phyloP scores from a whole-genome alignment of 495 filamentous ascomycete species.

The Patellaria atrata region DNA sequence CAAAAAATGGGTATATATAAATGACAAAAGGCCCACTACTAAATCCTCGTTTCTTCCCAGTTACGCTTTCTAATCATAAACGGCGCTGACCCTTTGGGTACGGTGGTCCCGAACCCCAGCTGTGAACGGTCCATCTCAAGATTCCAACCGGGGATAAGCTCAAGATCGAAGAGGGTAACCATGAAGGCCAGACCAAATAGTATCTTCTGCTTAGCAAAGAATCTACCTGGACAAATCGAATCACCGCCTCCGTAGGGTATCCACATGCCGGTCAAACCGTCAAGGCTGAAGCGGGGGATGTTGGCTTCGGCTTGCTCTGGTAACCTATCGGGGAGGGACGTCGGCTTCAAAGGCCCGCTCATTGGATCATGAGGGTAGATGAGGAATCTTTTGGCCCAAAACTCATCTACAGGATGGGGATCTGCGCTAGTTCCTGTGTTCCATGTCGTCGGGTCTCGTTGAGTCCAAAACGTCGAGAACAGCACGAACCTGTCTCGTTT shows the following conservation, averaged over 20 bases:
- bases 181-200: slow-evolving; percentile 3
- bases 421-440: not conserved
- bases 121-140: too few relatives aligned
- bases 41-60: too few relatives aligned
- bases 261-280: slow-evolving; percentile 3
- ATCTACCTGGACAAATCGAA: slow-evolving; percentile 9
- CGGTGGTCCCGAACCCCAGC: too few relatives aligned
- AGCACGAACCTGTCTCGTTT: not conserved
- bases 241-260: slow-evolving; percentile 8
- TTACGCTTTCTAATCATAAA: too few relatives aligned
- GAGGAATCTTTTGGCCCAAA: slow-evolving; percentile 2
- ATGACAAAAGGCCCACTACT: too few relatives aligned
- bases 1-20: too few relatives aligned
- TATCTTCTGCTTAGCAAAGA: slow-evolving; percentile 14
- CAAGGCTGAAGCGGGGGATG: not conserved
- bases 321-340: not conserved
- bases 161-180: slow-evolving; percentile 8
- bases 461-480: slow-evolving; percentile 1
- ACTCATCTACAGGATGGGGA: not conserved
- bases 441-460: not conserved
- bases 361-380: not conserved
- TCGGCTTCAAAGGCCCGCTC: not conserved
- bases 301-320: not conserved
- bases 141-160: too few relatives aligned
- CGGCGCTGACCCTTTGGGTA: too few relatives aligned